Evolutionary conservation across 169 alveolate species (phyloP).

Genomic region (Babesia ovis): DNA sequence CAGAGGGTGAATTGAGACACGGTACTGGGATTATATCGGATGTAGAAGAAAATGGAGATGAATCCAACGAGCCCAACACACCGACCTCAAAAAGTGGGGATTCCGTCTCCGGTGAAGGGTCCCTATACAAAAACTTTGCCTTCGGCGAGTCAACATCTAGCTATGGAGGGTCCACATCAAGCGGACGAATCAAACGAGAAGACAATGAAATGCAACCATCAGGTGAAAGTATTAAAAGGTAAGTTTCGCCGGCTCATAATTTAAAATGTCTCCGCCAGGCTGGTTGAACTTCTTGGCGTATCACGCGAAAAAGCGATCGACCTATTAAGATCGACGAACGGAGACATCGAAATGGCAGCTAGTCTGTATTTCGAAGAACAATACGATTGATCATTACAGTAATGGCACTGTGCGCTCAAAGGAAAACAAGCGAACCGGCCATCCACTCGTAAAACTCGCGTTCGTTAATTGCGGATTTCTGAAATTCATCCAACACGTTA

Average conservation of each 20-base stretch:
- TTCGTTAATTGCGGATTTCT: constrained; percentile 87
- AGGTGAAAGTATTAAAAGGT: not conserved
- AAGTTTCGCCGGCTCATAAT: not conserved
- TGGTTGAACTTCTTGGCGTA: constrained; percentile 38
- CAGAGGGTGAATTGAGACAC: constrained; percentile 19
- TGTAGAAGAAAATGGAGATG: not conserved
- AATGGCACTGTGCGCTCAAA: not conserved
- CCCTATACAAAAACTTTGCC: no score
- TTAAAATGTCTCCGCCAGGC: constrained; percentile 18
- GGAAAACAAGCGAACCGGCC: constrained; percentile 75
- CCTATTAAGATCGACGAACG: constrained; percentile 33
- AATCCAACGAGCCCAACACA: not conserved
- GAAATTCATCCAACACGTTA: constrained; percentile 88
- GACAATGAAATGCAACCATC: not conserved
- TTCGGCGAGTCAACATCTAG: no score
- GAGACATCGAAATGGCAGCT: constrained; percentile 61
- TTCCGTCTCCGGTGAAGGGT: not conserved
- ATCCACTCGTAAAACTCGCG: constrained; percentile 89
- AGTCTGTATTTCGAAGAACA: constrained; percentile 15
- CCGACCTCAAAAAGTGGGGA: not conserved
- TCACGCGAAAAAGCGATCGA: constrained; percentile 37
- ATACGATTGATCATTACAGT: constrained; percentile 21
- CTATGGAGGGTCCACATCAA: no score
- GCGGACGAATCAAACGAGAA: no score
- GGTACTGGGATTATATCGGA: not conserved